Conservation (phyloP, 2,329 filamentous ascomycete genomes). For the Exophiala sp. region DNA sequence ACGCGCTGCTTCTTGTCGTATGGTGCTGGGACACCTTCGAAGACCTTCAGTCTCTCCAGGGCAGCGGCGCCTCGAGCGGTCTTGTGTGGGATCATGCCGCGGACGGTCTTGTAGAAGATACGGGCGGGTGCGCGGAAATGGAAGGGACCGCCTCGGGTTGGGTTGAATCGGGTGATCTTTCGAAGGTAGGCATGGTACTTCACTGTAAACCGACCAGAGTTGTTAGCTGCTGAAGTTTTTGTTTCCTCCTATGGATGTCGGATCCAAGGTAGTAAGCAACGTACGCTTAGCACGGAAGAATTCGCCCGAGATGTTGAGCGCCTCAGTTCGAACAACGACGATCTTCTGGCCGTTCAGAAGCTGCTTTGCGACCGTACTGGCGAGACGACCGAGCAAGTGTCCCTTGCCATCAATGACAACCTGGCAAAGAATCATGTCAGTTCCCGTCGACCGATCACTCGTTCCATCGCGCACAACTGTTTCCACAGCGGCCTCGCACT, state of each 20-base stretch:
- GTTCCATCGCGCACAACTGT: not conserved
- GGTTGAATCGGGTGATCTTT: conserved; percentile 99
- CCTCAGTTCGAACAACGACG: conserved; percentile 96
- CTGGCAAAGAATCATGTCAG: conserved; percentile 49
- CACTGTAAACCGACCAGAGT: conserved; percentile 56
- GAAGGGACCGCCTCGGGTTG: conserved; percentile 98
- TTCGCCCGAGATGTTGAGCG: conserved; percentile 99
- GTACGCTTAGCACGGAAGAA: conserved; percentile 99
- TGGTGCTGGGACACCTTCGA: conserved; percentile 96
- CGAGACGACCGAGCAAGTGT: conserved; percentile 96
- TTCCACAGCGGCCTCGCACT: not conserved
- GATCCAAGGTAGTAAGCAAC: no score
- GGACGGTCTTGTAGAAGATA: conserved; percentile 99
- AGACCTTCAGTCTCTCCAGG: conserved; percentile 98
- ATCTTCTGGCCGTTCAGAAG: conserved; percentile 66
- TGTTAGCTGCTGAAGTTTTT: conserved; percentile 20
- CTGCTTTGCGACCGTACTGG: conserved; percentile 37
- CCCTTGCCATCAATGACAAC: conserved; percentile 99
- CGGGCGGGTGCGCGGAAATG: conserved; percentile 98
- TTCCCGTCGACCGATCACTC: not conserved
- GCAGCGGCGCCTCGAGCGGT: conserved; percentile 94
- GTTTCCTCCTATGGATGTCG: conserved; percentile 8
- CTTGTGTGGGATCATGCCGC: conserved; percentile 99
- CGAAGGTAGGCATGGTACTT: conserved; percentile 99
- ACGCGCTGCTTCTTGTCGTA: conserved; percentile 99